Evolutionary conservation across 2,329 filamentous ascomycete species (phyloP).

Genomic region (Microdochium trichocladiopsis): DNA sequence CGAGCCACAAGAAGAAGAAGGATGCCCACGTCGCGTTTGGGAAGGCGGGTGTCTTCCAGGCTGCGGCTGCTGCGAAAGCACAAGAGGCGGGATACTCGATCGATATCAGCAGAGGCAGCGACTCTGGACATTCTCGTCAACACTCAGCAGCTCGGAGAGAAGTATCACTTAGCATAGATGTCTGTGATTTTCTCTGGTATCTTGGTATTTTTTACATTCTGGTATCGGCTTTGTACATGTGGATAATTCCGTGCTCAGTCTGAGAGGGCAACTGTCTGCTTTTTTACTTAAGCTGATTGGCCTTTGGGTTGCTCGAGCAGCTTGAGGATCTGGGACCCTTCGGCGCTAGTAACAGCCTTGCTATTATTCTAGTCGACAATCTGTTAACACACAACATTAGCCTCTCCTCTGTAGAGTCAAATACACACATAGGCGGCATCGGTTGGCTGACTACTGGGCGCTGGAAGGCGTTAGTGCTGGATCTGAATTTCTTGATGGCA

Average conservation of each 20-base stretch:
- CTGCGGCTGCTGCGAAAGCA: background rate
- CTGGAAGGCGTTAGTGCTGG: constrained; percentile 61
- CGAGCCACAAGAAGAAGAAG: background rate
- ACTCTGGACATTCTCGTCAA: no score
- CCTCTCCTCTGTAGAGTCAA: background rate
- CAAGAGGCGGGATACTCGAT: background rate
- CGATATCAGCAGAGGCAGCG: background rate
- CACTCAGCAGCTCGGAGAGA: no score
- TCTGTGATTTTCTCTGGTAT: no score
- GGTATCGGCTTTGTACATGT: background rate
- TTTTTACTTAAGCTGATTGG: constrained; percentile 3
- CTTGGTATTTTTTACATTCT: no score
- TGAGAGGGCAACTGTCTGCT: background rate
- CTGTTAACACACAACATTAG: constrained; percentile 23
- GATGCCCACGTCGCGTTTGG: background rate
- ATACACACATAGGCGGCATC: no score
- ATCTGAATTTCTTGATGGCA: constrained; percentile 71
- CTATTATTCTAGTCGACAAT: constrained; percentile 93
- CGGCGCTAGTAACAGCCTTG: constrained; percentile 67
- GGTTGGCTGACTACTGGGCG: constrained; percentile 79
- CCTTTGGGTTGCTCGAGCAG: constrained; percentile 55
- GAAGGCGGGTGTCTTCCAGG: background rate
- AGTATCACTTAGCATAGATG: no score
- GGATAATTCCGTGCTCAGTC: background rate
- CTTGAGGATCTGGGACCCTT: constrained; percentile 84